phyloP scores from a whole-genome alignment of 345 rosid genomes.

The Ailanthus altissimus region DNA sequence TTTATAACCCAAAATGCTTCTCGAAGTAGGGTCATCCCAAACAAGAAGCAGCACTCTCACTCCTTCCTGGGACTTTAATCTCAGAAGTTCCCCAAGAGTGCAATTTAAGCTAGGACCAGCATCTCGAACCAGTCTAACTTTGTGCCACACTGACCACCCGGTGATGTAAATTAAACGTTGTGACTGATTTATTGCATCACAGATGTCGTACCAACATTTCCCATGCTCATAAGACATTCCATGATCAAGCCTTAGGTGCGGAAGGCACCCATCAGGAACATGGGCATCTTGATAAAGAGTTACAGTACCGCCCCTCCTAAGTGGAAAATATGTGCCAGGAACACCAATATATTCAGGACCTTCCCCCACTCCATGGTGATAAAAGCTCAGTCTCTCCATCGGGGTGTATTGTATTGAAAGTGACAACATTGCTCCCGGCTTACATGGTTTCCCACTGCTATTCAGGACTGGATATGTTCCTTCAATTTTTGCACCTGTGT shows the following conservation, averaged over 20 bases:
- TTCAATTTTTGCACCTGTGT: constrained; percentile 61
- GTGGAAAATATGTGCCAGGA: constrained; percentile 95
- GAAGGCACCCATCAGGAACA: constrained; percentile 84
- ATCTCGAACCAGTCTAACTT: constrained; percentile 70
- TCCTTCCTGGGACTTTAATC: constrained; percentile 89
- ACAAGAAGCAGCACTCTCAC: constrained; percentile 92
- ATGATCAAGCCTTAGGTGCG: constrained; percentile 53
- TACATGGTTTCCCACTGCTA: constrained; percentile 68
- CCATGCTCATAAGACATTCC: constrained; percentile 76
- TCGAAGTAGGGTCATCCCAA: constrained; percentile 98
- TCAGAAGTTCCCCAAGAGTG: constrained; percentile 79
- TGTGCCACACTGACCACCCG: constrained; percentile 98
- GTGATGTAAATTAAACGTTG: constrained; percentile 80
- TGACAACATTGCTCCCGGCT: constrained; percentile 72
- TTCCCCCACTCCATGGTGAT: constrained; percentile 78
- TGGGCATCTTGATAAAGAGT: constrained; percentile 97
- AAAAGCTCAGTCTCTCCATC: constrained; percentile 59
- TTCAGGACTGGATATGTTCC: constrained; percentile 63
- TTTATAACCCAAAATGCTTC: constrained; percentile 79
- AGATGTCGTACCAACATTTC: constrained; percentile 89
- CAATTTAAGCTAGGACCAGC: constrained; percentile 43
- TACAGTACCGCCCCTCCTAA: constrained; percentile 76
- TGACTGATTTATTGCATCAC: constrained; percentile 80
- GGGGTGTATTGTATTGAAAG: constrained; percentile 80
- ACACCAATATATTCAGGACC: constrained; percentile 85